Evolutionary conservation across 2,329 filamentous ascomycete species (phyloP).

Genomic region (Pseudodiploospora longispora): DNA sequence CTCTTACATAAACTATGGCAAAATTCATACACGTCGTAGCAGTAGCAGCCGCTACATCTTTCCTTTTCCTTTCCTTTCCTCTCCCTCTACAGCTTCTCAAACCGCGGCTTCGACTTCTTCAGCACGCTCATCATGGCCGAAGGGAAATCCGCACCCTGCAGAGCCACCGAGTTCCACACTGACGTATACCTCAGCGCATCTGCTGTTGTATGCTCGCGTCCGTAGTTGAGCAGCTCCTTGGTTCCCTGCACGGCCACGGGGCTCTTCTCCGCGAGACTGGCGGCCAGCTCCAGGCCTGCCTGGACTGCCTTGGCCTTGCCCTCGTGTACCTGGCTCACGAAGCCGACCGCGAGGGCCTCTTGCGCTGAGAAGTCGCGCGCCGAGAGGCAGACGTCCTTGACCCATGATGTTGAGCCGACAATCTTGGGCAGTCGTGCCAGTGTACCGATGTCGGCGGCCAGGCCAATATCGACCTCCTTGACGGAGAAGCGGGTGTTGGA

Average conservation of each 20-base stretch:
- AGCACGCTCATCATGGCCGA: constrained; percentile 68
- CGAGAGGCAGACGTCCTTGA: constrained; percentile 69
- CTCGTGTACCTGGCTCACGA: constrained; percentile 58
- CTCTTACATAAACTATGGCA: too few species aligned
- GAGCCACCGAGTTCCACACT: constrained; percentile 76
- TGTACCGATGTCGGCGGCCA: constrained; percentile 74
- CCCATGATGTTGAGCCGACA: constrained; percentile 64
- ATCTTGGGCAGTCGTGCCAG: constrained; percentile 65
- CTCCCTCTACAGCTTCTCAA: constrained; percentile 64
- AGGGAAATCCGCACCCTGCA: constrained; percentile 74
- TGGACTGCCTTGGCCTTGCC: constrained; percentile 55
- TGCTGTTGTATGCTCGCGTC: constrained; percentile 65
- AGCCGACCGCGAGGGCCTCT: constrained; percentile 62
- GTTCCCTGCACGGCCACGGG: constrained; percentile 82
- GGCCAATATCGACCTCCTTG: constrained; percentile 75
- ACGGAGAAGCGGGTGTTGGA: constrained; percentile 56
- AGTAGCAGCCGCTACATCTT: too few species aligned
- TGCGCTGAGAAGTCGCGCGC: constrained; percentile 61
- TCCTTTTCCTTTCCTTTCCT: too few species aligned
- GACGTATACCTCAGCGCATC: constrained; percentile 78
- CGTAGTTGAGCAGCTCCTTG: constrained; percentile 79
- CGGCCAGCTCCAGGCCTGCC: constrained; percentile 55
- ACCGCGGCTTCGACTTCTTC: constrained; percentile 70
- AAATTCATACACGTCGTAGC: too few species aligned
- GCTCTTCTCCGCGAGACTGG: constrained; percentile 67